Conservation (phyloP, 2,329 filamentous ascomycete species). For the Aspergillus clavatus region DNA sequence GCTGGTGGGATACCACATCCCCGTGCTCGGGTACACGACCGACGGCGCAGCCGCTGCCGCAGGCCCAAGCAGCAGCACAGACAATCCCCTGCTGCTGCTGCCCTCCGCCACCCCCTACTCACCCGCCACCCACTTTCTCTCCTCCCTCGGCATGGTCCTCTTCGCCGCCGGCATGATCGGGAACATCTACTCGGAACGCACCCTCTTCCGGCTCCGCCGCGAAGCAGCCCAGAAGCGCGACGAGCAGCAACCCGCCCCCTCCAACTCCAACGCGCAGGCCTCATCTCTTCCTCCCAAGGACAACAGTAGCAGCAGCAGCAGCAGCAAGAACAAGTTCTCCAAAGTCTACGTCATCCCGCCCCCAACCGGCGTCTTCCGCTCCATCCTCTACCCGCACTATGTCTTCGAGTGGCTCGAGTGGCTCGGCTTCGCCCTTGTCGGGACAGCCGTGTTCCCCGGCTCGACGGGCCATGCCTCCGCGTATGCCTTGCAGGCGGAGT, state of each 20-base stretch:
- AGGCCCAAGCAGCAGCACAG: too few species aligned
- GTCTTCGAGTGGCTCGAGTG: conserved; percentile 97
- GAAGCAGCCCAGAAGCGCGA: conserved; percentile 56
- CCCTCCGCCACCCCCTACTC: conserved; percentile 10
- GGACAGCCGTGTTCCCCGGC: conserved; percentile 32
- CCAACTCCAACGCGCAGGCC: too few species aligned
- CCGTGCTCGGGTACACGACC: conserved; percentile 15
- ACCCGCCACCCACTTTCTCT: conserved; percentile 25
- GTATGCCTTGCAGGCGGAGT: conserved; percentile 6
- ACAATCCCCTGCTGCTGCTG: too few species aligned
- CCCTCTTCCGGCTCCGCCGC: conserved; percentile 78
- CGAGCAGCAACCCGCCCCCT: background rate
- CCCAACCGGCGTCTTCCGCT: conserved; percentile 73
- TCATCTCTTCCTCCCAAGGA: background rate
- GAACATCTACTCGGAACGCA: conserved; percentile 88
- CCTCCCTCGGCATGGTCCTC: conserved; percentile 62
- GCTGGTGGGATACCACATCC: conserved; percentile 71
- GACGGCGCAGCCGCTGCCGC: conserved; percentile 10
- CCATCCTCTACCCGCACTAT: conserved; percentile 87
- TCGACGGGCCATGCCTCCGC: background rate
- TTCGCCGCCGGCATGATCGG: conserved; percentile 71
- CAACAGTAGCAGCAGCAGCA: conserved; percentile 14
- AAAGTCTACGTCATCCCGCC: conserved; percentile 86
- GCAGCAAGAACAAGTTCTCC: conserved; percentile 52
- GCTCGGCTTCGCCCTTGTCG: conserved; percentile 73